These are phyloP conservation scores for Aspergillus latus DNA, from an alignment of 2,329 filamentous ascomycete species.

Conservation along the genomic window DNA sequence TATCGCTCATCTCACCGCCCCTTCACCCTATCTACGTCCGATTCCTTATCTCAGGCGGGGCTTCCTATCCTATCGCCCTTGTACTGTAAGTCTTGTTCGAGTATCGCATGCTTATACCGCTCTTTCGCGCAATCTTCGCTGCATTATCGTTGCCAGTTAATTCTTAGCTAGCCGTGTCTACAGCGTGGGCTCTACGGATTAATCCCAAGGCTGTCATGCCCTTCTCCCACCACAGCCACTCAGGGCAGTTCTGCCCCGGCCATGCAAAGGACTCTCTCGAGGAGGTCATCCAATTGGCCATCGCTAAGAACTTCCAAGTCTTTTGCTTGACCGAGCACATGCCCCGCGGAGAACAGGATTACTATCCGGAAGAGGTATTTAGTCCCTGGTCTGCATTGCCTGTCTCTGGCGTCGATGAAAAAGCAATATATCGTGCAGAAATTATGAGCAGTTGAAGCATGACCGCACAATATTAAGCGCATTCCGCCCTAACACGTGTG, in stretches of 20 bases:
- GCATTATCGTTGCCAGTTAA: neutral
- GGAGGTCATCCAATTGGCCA: constrained; percentile 76
- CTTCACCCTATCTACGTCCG: neutral
- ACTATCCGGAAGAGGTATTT: constrained; percentile 85
- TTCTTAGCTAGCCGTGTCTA: neutral
- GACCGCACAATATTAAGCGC: neutral
- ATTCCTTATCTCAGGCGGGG: constrained; percentile 4
- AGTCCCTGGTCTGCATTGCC: neutral
- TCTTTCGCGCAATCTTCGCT: neutral
- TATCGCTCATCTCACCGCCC: neutral
- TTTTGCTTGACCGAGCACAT: constrained; percentile 95
- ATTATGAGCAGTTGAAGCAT: neutral
- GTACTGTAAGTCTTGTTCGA: neutral
- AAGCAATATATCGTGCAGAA: neutral
- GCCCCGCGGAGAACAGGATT: constrained; percentile 73
- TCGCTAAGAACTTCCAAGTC: constrained; percentile 73
- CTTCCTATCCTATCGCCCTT: neutral
- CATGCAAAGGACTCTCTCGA: constrained; percentile 86
- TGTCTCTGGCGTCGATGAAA: neutral
- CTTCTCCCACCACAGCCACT: constrained; percentile 97
- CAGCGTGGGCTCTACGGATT: neutral
- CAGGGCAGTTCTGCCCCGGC: constrained; percentile 90
- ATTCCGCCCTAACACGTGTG: neutral
- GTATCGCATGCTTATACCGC: neutral
- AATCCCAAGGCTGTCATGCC: constrained; percentile 62